Evolutionary conservation across 495 filamentous ascomycete genomes (phyloP).

Genomic region (Penicillium coprophilum): DNA sequence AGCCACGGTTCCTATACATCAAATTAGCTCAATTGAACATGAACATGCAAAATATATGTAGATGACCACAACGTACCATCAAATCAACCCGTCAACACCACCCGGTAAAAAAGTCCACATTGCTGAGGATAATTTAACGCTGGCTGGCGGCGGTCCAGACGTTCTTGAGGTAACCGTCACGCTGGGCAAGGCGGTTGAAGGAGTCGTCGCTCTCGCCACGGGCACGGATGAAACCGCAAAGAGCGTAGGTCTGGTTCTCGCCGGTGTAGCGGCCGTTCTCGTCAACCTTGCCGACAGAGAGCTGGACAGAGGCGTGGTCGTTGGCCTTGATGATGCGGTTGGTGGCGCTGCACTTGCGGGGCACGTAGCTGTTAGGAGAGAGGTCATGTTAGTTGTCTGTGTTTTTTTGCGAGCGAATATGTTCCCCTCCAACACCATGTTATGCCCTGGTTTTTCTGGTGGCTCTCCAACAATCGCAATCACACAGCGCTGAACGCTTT

Average conservation of each 20-base stretch:
- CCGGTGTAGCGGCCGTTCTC: constrained; percentile 95
- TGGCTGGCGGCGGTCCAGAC: constrained; percentile 82
- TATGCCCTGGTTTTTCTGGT: constrained; percentile 14
- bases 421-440: constrained; percentile 4
- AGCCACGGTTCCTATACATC: constrained; percentile 30
- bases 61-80: constrained; percentile 27
- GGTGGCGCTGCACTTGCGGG: constrained; percentile 95
- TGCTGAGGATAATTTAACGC: constrained; percentile 51
- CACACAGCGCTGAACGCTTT: neutral
- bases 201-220: constrained; percentile 98
- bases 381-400: constrained; percentile 24
- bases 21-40: constrained; percentile 3
- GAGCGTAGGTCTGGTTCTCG: constrained; percentile 95
- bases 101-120: constrained; percentile 21
- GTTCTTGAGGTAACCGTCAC: constrained; percentile 91
- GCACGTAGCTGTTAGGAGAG: constrained; percentile 74
- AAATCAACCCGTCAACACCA: constrained; percentile 35
- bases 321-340: constrained; percentile 99
- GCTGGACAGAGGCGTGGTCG: constrained; percentile 92
- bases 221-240: constrained; percentile 95
- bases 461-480: constrained; percentile 11
- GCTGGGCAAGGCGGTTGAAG: constrained; percentile 91
- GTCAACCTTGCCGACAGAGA: constrained; percentile 87
- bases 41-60: neutral
- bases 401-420: constrained; percentile 12